Percentiles rank a stretch among this genome's conserved stretches.
Evolutionary conservation across 2,329 filamentous ascomycete species (phyloP).

Genomic region (Geosmithia putterillii): DNA sequence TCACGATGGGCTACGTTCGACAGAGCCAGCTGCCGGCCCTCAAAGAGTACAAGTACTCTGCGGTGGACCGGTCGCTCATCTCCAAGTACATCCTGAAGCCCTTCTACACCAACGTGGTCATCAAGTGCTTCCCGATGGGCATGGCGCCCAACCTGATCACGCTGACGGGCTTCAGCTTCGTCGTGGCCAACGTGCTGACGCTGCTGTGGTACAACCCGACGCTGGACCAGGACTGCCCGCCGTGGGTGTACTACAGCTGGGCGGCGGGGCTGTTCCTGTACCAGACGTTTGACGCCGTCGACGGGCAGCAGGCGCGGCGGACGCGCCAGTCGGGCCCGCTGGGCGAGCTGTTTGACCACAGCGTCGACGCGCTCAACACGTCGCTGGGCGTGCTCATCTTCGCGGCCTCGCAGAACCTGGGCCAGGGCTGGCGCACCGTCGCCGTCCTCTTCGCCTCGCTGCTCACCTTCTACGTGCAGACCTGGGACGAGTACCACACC

Average conservation of each 20-base stretch:
- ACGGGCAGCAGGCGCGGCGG: constrained; percentile 85
- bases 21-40: constrained; percentile 81
- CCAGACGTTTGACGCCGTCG: constrained; percentile 96
- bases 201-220: constrained; percentile 94
- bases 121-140: constrained; percentile 85
- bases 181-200: constrained; percentile 80
- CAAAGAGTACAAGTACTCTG: constrained; percentile 90
- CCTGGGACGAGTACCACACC: constrained; percentile 98
- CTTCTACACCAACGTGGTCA: constrained; percentile 91
- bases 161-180: constrained; percentile 78
- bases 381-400: constrained; percentile 89
- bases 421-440: constrained; percentile 83
- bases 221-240: constrained; percentile 82
- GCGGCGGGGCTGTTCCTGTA: constrained; percentile 84
- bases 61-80: constrained; percentile 78
- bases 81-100: constrained; percentile 94
- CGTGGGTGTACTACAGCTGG: constrained; percentile 94
- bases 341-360: constrained; percentile 94
- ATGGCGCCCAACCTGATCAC: constrained; percentile 92
- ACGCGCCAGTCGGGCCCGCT: constrained; percentile 87
- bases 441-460: constrained; percentile 72
- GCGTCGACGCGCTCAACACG: constrained; percentile 93
- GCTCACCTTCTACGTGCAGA: constrained; percentile 96
- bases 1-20: constrained; percentile 84
- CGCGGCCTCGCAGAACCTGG: constrained; percentile 82